Evolutionary conservation across 768 basidiomycete species (phyloP).

Genomic region (Terana coerulea): DNA sequence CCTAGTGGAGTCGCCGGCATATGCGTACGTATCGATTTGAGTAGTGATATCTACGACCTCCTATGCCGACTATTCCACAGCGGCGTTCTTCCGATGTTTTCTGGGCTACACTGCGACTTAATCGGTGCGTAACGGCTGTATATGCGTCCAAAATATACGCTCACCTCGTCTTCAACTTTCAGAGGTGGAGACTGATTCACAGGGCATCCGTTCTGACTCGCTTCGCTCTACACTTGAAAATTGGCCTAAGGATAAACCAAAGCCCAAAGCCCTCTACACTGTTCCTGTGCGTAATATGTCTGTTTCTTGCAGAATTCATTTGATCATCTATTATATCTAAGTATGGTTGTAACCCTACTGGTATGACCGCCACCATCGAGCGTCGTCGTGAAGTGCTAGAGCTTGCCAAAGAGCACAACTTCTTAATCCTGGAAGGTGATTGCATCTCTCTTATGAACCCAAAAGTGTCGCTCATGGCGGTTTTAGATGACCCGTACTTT

Average conservation of each 20-base stretch:
- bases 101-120: slow-evolving; percentile 49
- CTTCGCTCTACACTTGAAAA: slow-evolving; percentile 64
- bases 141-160: too few species aligned
- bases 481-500: slow-evolving; percentile 86
- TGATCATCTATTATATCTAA: slow-evolving; percentile 22
- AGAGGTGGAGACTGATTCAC: slow-evolving; percentile 79
- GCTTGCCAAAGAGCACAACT: slow-evolving; percentile 71
- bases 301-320: neutral
- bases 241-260: slow-evolving; percentile 74
- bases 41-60: slow-evolving; percentile 11
- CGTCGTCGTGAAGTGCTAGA: slow-evolving; percentile 70
- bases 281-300: slow-evolving; percentile 50
- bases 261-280: slow-evolving; percentile 80
- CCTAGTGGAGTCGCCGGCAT: slow-evolving; percentile 81
- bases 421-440: slow-evolving; percentile 84
- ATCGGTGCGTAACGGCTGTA: slow-evolving; percentile 59
- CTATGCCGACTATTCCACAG: slow-evolving; percentile 34
- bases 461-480: too few species aligned
- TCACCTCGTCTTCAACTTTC: too few species aligned
- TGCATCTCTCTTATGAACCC: neutral
- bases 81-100: slow-evolving; percentile 67
- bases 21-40: slow-evolving; percentile 49
- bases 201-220: slow-evolving; percentile 62
- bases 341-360: slow-evolving; percentile 90
- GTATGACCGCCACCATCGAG: slow-evolving; percentile 68